Evolutionary conservation across 305 asterid species (phyloP).

Genomic region (Fraxinus latifolia): DNA sequence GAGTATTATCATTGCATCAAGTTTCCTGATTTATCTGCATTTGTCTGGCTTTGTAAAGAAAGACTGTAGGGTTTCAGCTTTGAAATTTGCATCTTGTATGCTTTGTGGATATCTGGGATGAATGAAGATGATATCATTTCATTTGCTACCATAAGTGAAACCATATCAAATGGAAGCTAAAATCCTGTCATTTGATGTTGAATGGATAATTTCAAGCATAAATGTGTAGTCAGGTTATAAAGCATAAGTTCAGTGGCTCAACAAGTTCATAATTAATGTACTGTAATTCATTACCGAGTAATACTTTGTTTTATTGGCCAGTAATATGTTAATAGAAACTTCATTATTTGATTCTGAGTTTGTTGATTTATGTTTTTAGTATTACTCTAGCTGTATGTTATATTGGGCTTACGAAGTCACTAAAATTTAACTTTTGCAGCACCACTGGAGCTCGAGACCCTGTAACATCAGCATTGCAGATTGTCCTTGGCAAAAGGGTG

Average conservation of each 20-base stretch:
- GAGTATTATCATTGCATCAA: background rate
- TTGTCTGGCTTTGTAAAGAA: background rate
- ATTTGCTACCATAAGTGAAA: background rate
- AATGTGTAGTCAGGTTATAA: background rate
- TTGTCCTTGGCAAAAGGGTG: slow-evolving; percentile 80
- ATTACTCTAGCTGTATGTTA: slow-evolving; percentile 10
- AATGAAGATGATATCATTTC: background rate
- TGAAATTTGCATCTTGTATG: background rate
- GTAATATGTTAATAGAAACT: background rate
- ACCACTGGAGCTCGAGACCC: slow-evolving; percentile 97
- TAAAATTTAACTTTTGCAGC: slow-evolving; percentile 49
- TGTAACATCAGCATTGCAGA: slow-evolving; percentile 86
- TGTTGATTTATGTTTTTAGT: background rate
- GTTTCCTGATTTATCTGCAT: background rate
- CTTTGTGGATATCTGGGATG: background rate
- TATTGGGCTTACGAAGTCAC: background rate
- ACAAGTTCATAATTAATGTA: background rate
- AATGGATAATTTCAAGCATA: background rate
- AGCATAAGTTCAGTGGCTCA: background rate
- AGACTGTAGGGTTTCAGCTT: background rate
- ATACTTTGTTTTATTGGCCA: background rate
- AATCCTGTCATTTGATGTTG: background rate
- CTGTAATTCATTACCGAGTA: background rate
- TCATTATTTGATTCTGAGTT: background rate
- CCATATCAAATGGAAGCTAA: background rate